Evolutionary conservation across 768 basidiomycete species (phyloP), one percentile per base, ranked within the genome.

Genomic region (Mrakia gelida): DNA sequence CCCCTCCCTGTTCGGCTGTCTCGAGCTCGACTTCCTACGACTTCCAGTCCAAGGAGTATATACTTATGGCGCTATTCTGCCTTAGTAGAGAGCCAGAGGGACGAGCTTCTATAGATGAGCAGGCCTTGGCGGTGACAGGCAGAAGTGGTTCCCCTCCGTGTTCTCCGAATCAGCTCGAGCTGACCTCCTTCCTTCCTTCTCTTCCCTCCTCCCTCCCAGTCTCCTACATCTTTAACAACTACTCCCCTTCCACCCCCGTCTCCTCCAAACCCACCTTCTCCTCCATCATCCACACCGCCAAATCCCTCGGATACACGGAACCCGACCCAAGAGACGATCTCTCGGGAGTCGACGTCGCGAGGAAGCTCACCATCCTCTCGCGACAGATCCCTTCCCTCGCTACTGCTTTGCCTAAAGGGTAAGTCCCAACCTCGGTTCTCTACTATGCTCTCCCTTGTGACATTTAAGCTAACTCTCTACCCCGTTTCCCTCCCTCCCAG

Each of bases 221-320:
- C 88, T 94, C 92, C 83, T 99, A 98, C 86, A 98, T 99, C 86
- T 99, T 99, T 88, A 98, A 98, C 86, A 90, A 94, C 80, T 93
- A 95, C 86, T 91, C 92, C 3, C 91, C 89, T 6, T 90, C 89
- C 6, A 49, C 23, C 3, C 78, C 78, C 16, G 54, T 67, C 54
- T 21, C 49, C 6, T 16, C 52, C 38, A 68, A 74, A 26, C 73
- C 73, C 21, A 45, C 78, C 18, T 98, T 99, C 86, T 96, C 94
- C 7, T 90, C 92, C 34, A 91, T 98, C 52, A 96, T 99, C 75
- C 89, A 89, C 78, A 84, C 90, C 54, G 97, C 97, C 7, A 91
- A 93, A 70, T 92, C 92, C 82, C 92, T 93, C 81, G 97, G 97
- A 1, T 99, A 95, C 85, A 99, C 97, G 28, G 97, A 99, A 87